phyloP scores from a whole-genome alignment of 345 rosid species.

The Arabidopsis suecica region DNA sequence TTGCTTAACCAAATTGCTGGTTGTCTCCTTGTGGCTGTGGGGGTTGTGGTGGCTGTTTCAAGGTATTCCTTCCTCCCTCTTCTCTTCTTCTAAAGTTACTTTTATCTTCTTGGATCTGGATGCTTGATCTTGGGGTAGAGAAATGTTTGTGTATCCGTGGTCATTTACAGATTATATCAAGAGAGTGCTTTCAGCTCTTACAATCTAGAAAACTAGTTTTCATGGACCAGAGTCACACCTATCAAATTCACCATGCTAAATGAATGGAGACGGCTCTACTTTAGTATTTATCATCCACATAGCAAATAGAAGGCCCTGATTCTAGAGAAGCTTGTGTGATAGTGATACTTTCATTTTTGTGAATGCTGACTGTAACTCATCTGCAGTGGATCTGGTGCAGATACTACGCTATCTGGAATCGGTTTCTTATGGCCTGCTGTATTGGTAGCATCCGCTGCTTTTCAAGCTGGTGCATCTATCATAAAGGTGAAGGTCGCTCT shows the following conservation, averaged over 20 bases:
- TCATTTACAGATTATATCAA: background rate
- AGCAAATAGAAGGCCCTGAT: constrained; percentile 4
- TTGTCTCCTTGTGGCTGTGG: constrained; percentile 81
- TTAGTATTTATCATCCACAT: background rate
- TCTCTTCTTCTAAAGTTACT: constrained; percentile 3
- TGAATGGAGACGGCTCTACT: background rate
- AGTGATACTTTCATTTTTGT: background rate
- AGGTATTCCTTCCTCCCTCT: constrained; percentile 50
- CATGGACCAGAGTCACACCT: constrained; percentile 2
- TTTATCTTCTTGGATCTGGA: constrained; percentile 5
- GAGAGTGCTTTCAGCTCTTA: constrained; percentile 10
- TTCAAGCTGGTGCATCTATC: constrained; percentile 87
- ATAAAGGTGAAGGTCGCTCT: constrained; percentile 59
- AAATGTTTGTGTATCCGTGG: background rate
- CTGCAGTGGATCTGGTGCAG: constrained; percentile 77
- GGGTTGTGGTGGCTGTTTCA: constrained; percentile 78
- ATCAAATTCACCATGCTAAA: background rate
- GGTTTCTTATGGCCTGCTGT: constrained; percentile 73
- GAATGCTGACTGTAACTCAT: constrained; percentile 31
- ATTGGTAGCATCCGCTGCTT: constrained; percentile 82
- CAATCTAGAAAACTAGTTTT: background rate
- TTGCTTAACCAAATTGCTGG: constrained; percentile 66
- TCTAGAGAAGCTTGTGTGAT: constrained; percentile 13
- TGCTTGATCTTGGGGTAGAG: background rate
- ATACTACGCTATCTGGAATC: constrained; percentile 59